A percentile compares a stretch with the other conserved stretches of the same genome.
Conservation (phyloP, 192 early-diverging fungal genomes). For the Coemansia sp. region DNA sequence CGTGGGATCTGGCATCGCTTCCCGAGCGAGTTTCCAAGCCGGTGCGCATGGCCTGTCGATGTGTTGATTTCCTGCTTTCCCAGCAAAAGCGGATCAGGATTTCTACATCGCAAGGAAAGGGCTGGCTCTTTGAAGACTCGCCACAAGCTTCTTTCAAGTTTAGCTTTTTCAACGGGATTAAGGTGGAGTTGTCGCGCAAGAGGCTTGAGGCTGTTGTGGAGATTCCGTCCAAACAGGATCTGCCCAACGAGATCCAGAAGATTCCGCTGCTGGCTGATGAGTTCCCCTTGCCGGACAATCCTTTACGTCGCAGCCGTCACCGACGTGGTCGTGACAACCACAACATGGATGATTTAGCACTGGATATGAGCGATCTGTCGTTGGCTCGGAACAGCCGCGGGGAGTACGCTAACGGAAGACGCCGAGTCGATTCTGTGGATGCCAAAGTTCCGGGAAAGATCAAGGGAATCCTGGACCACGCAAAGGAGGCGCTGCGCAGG, state of each 20-base stretch:
- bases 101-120: slow-evolving; percentile 71
- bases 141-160: slow-evolving; percentile 65
- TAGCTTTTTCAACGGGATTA: slow-evolving; percentile 65
- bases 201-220: slow-evolving; percentile 41
- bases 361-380: slow-evolving; percentile 1
- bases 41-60: slow-evolving; percentile 49
- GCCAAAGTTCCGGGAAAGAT: slow-evolving; percentile 25
- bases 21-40: slow-evolving; percentile 39
- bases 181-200: slow-evolving; percentile 45
- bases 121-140: slow-evolving; percentile 66
- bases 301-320: background rate
- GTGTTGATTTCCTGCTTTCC: slow-evolving; percentile 58
- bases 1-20: slow-evolving; percentile 20
- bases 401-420: background rate
- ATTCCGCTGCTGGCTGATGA: slow-evolving; percentile 18
- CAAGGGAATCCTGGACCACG: slow-evolving; percentile 35
- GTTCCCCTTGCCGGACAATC: slow-evolving; percentile 1
- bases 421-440: background rate
- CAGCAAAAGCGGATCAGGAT: slow-evolving; percentile 70
- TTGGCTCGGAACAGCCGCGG: background rate
- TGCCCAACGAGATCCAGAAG: slow-evolving; percentile 54
- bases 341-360: background rate
- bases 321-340: background rate
- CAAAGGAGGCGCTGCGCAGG: slow-evolving; percentile 22
- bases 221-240: slow-evolving; percentile 47